These are phyloP conservation scores for Blumeriella jaapii DNA, from an alignment of 2,329 filamentous ascomycete genomes.

Conservation along the genomic window DNA sequence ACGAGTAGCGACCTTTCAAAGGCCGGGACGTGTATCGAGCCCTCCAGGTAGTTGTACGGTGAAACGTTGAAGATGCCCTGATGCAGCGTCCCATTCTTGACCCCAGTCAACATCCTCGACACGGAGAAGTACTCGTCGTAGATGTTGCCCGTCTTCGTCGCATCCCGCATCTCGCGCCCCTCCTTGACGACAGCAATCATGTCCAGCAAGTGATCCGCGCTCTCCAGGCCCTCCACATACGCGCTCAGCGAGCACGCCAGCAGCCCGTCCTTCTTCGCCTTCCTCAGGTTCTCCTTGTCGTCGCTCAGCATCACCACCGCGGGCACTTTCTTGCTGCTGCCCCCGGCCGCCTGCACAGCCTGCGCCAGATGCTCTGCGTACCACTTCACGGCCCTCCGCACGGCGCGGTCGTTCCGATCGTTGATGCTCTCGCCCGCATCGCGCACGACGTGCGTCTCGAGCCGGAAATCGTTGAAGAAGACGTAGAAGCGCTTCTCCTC, in stretches of 20 bases:
- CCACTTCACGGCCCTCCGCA: constrained; percentile 79
- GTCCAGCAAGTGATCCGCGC: constrained; percentile 76
- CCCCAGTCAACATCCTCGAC: constrained; percentile 88
- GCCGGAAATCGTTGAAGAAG: constrained; percentile 96
- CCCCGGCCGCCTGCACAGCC: constrained; percentile 41
- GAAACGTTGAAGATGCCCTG: constrained; percentile 95
- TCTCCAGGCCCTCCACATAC: constrained; percentile 75
- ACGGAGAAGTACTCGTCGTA: constrained; percentile 84
- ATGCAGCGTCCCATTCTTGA: constrained; percentile 80
- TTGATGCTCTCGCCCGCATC: constrained; percentile 78
- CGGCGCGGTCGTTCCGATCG: constrained; percentile 88
- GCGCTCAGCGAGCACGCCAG: constrained; percentile 55
- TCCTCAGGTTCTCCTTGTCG: constrained; percentile 75
- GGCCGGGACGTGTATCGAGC: constrained; percentile 76
- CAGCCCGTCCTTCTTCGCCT: constrained; percentile 67
- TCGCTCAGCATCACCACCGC: constrained; percentile 89
- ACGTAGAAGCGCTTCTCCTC: constrained; percentile 97
- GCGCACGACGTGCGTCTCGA: constrained; percentile 77
- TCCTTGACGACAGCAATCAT: constrained; percentile 81
- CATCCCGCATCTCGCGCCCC: constrained; percentile 49
- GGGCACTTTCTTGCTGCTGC: constrained; percentile 46
- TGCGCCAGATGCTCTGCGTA: constrained; percentile 70
- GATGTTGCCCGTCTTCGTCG: constrained; percentile 53
- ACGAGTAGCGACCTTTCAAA: constrained; percentile 85
- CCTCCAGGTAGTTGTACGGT: constrained; percentile 95